Evolutionary conservation across 176 grass and related monocot species (phyloP).

Genomic region (Dactylis glomerata): DNA sequence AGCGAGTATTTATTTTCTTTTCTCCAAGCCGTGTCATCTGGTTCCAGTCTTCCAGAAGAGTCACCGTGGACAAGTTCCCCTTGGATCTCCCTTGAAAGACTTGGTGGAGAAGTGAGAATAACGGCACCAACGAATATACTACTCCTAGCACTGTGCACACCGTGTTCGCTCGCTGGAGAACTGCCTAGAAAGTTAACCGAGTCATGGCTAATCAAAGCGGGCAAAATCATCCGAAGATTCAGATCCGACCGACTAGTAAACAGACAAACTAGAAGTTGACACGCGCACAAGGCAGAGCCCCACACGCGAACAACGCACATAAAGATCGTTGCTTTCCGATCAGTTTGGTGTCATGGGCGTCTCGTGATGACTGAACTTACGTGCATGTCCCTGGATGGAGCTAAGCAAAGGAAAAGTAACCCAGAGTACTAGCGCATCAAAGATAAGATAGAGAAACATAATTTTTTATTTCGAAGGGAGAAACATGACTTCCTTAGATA

Average conservation of each 20-base stretch:
- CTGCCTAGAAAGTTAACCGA: background rate
- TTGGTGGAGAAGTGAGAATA: background rate
- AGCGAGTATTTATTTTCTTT: too few species aligned
- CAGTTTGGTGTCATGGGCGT: conserved; percentile 4
- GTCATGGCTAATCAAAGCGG: background rate
- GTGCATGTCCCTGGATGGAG: conserved; percentile 1
- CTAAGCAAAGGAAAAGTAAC: background rate
- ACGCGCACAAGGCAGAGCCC: background rate
- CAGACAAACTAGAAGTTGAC: background rate
- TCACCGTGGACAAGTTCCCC: background rate
- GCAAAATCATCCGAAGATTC: background rate
- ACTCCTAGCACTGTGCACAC: background rate
- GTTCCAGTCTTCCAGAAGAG: background rate
- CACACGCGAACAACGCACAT: background rate
- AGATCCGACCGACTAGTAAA: background rate
- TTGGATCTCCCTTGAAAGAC: background rate
- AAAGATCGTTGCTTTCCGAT: conserved; percentile 34
- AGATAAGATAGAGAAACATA: background rate
- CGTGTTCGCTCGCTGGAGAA: background rate
- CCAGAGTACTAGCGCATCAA: background rate
- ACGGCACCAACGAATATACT: background rate
- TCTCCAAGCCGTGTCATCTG: background rate
- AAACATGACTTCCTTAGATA: too few species aligned
- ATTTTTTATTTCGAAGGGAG: too few species aligned
- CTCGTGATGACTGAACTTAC: conserved; percentile 30